Base-by-base conservation (phyloP, 2,329 filamentous ascomycete species). In the Colletotrichum kahawae region DNA sequence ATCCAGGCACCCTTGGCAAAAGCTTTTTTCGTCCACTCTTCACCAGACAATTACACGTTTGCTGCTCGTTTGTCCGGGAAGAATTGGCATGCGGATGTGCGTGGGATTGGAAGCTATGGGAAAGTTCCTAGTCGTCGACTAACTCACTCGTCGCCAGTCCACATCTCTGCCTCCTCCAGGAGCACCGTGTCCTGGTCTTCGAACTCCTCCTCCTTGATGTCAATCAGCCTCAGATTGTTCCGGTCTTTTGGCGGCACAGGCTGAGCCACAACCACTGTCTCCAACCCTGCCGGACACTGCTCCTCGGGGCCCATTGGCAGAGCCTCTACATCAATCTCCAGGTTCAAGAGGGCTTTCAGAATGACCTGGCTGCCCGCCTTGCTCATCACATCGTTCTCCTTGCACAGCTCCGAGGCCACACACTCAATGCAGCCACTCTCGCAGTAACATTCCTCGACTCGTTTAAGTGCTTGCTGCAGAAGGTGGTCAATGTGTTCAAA, bases 401-500 rank as follows among this genome's bases (percentile, higher is more conserved):
- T 95, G 83, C 97, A 98, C 70, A 91, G 85, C 83, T 97, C 95
- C 76, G 93, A 94, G 77, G 94, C 95, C 57, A 97, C 95, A 83
- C 97, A 99, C 83, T 98, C 96, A 27, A 96, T 85, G 83, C 97
- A 98, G 0, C 97, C 97, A 73, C 93, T 91, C 13, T 92, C 84
- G 80, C 96, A 98, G 51, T 88, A 86, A 80, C 97, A 99, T 2
- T 87, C 88, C 80, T 94, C 92, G 7, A 98, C 92, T 9, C 97
- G 89, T 71, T 91, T 88, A 48, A 97, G 89, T 0, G 96, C 96
- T 81, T 96, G 93, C 24, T 87, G 86, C 1, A 98, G 88, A 38
- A 98, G 86, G 38, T 93, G 82, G 80, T 98, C 95, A 24, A 98
- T 89, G 80, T 98, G 97, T 80, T 98, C 96, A 80, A 98, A 98